phyloP scores from a whole-genome alignment of 1,139 yeast genomes.

The Lodderomyces parapsilosis region DNA sequence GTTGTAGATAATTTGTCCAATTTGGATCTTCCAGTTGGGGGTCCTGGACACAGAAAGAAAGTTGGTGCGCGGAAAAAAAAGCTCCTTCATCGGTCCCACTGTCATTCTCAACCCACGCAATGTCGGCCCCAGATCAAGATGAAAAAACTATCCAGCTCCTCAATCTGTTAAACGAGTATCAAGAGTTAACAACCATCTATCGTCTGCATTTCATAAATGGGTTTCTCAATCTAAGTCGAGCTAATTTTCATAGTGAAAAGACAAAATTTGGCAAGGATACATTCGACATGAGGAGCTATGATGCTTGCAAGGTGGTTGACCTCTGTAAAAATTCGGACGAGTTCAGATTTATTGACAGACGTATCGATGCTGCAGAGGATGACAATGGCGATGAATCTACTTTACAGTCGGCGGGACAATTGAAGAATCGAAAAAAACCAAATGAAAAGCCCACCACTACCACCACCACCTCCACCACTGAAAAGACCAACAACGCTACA shows the following conservation, averaged over 20 bases:
- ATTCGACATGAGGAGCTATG: slow-evolving; percentile 30
- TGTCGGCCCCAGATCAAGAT: slow-evolving; percentile 14
- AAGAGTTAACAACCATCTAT: slow-evolving; percentile 19
- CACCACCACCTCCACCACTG: not conserved
- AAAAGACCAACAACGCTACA: not conserved
- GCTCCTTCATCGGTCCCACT: too few relatives aligned
- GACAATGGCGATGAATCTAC: not conserved
- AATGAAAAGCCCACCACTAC: not conserved
- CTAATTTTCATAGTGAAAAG: slow-evolving; percentile 26
- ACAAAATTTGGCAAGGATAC: slow-evolving; percentile 23
- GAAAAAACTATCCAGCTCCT: slow-evolving; percentile 22
- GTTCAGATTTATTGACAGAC: slow-evolving; percentile 16
- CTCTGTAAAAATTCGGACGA: slow-evolving; percentile 10
- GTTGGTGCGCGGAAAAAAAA: not conserved
- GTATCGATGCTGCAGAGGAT: slow-evolving; percentile 5
- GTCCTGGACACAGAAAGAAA: too few relatives aligned
- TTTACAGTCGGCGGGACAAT: not conserved
- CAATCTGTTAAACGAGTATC: slow-evolving; percentile 31
- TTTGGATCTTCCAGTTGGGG: too few relatives aligned
- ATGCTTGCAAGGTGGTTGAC: slow-evolving; percentile 24
- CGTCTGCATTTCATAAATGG: slow-evolving; percentile 29
- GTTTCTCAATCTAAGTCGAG: slow-evolving; percentile 37
- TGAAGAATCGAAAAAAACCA: slow-evolving; percentile 9
- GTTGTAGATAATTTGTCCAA: too few relatives aligned
- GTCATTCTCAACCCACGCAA: not conserved